These are phyloP conservation scores for Tetrahymena elliotti DNA, from an alignment of 73 alveolate genomes.

Conservation along the genomic window DNA sequence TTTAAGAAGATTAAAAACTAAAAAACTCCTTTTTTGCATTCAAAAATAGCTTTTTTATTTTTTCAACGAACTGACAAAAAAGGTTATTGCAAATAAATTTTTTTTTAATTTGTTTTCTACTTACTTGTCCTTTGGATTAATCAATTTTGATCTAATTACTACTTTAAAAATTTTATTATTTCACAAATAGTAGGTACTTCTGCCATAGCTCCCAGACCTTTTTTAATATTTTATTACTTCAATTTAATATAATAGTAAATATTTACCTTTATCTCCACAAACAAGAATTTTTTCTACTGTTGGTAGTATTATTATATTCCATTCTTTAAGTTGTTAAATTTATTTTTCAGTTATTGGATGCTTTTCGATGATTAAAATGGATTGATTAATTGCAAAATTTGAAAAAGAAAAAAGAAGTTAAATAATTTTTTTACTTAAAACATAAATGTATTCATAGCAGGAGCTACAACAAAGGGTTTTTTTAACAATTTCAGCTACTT, in stretches of 20 bases:
- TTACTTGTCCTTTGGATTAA: background rate
- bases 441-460: constrained; percentile 89
- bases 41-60: too few relatives aligned
- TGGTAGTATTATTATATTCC: background rate
- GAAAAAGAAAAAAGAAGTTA: too few relatives aligned
- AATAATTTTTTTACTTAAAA: constrained; percentile 3
- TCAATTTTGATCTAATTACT: background rate
- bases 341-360: background rate
- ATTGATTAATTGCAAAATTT: background rate
- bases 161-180: background rate
- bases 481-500: background rate
- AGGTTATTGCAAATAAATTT: background rate
- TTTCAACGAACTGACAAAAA: too few relatives aligned
- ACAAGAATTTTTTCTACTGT: background rate
- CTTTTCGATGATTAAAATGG: background rate
- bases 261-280: background rate
- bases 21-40: too few relatives aligned
- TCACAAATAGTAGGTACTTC: background rate
- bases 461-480: constrained; percentile 67
- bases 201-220: background rate
- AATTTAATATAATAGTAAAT: too few relatives aligned
- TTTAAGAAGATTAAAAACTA: too few relatives aligned
- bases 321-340: background rate
- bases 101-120: background rate
- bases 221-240: background rate